Base-by-base conservation (phyloP, 345 rosid genomes). In the Mangifera indica region DNA sequence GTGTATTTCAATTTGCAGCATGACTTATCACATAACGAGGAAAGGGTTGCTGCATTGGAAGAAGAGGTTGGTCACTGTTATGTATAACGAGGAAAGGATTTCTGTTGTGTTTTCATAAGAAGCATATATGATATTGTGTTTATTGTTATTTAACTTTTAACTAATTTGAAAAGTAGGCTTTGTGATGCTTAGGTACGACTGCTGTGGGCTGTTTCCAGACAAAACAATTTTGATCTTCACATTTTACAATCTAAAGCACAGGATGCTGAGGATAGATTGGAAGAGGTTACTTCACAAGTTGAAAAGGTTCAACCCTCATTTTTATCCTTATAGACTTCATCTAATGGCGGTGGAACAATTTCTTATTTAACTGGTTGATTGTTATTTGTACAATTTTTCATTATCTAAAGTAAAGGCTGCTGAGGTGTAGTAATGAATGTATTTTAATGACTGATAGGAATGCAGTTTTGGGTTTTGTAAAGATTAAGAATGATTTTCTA, bases 151-250 rank as follows among this genome's bases (percentile, higher is more conserved):
- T 67, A 58, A 73, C 45, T 58, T 71, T 79, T 37, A 61, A 69
- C 78, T 86, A 76, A 86, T 77, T 71, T 59, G 70, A 77, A 25
- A 20, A 66, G 70, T 76, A 76, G 80, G 79, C 51, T 78, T 76
- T 76, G 58, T 73, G 67, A 76, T 84, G 68, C 73, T 25, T 86
- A 91, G 98, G 85, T 86, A 49, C 84, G 82, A 74, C 70, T 57
- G 51, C 86, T 90, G 1, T 92, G 97, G 97, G 84, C 86, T 72
- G 79, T 78, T 80, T 85, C 77, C 57, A 85, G 97, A 81, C 86
- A 80, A 80, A 84, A 75, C 87, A 92, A 94, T 74, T 94, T 90
- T 76, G 91, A 89, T 73, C 76, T 90, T 75, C 87, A 94, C 75
- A 86, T 85, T 73, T 73, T 89, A 65, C 76, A 85, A 76, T 82